Evolutionary conservation across 2,329 filamentous ascomycete species (phyloP), one percentile per base, ranked within the genome.

Genomic region (Paraconiothyrium sp.): DNA sequence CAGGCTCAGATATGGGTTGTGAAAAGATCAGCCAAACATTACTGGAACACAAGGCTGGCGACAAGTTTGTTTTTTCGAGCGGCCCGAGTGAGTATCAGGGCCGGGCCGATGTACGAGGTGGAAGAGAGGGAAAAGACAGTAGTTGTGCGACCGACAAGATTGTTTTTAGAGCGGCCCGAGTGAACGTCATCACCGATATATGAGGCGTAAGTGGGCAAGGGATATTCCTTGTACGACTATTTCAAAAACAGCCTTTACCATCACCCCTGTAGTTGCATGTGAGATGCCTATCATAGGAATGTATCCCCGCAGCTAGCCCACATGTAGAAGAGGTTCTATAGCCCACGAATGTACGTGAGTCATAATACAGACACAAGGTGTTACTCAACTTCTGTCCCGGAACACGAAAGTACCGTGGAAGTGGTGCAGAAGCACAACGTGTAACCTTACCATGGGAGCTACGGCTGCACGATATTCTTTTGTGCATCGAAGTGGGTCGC

Each of bases 401-500:
- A 32, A 32, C 2, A 7, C 34, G 4, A 41, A 27, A 34, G 8
- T 39, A 52, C 49, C 49, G 16, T 24, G 32, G n/a, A 27, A 16
- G 22, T 32, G 49, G 49, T 52, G 39, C 13, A 41, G 34, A 39
- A 10, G 7, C 34, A 22, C n/a, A 11, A 39, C 16, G 34, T 52
- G 49, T 39, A 52, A 52, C 34, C 34, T 16, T 2, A 9, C 34
- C 32, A 41, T 34, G 49, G 49, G 34, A 52, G 34, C 49, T 41
- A 52, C 8, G 24, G n/a, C 30, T 39, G 49, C 48, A 50, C 9
- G 30, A 30, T 50, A 4, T 37, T 35, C 32, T 5, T 50, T 41
- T 37, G 49, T 52, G 49, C 49, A 52, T 20, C n/a, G n/a, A 52
- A 52, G 49, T 52, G 49, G 49, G 49, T 39, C 49, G 11, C 34